Conservation (phyloP, 345 rosid species). For the Pugionium cornutum region DNA sequence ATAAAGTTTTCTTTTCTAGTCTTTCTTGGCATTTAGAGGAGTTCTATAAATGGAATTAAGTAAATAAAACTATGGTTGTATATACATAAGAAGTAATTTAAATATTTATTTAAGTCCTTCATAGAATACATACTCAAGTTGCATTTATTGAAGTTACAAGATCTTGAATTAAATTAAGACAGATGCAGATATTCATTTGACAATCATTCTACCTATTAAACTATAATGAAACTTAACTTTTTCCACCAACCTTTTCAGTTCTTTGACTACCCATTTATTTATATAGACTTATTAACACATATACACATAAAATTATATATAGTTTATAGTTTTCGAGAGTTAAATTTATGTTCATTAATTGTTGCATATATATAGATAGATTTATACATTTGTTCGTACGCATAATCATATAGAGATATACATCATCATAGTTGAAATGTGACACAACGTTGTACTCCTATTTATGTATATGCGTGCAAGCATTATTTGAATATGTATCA, state of each 20-base stretch:
- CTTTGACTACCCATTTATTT: slow-evolving; percentile 9
- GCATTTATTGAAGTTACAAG: slow-evolving; percentile 59
- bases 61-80: slow-evolving; percentile 7
- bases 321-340: neutral
- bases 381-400: slow-evolving; percentile 21
- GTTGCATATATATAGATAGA: slow-evolving; percentile 18
- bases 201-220: slow-evolving; percentile 37
- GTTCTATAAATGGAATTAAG: slow-evolving; percentile 28
- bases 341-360: slow-evolving; percentile 8
- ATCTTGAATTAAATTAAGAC: slow-evolving; percentile 27
- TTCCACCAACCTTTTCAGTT: slow-evolving; percentile 38
- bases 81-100: slow-evolving; percentile 5
- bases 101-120: slow-evolving; percentile 25
- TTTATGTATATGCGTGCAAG: slow-evolving; percentile 35
- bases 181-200: slow-evolving; percentile 42
- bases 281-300: neutral
- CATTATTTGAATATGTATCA: slow-evolving; percentile 24
- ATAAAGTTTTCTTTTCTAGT: neutral
- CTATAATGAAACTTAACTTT: slow-evolving; percentile 27
- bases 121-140: slow-evolving; percentile 47
- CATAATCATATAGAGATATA: slow-evolving; percentile 23
- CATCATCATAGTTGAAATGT: slow-evolving; percentile 33
- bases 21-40: slow-evolving; percentile 33
- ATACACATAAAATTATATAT: slow-evolving; percentile 9
- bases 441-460: slow-evolving; percentile 44